Conservation (phyloP, 257 asterid species). For the Solanum infundibuliforme region DNA sequence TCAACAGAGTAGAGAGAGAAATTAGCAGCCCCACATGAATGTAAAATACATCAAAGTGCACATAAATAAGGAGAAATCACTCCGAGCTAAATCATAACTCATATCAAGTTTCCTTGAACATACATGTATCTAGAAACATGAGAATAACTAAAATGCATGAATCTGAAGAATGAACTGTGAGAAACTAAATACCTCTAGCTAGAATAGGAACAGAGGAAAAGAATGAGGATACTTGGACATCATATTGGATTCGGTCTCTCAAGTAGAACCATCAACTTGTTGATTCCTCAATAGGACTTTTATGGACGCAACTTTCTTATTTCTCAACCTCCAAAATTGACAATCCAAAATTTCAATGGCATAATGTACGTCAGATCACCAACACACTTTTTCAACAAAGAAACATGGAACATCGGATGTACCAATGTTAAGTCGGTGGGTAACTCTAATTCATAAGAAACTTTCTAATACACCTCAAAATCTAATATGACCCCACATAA, state of each 20-base stretch:
- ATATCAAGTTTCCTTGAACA: too few relatives aligned
- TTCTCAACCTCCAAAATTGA: too few relatives aligned
- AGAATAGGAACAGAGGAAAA: neutral
- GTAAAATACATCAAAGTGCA: neutral
- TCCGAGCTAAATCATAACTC: neutral
- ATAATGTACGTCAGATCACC: neutral
- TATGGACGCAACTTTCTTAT: neutral
- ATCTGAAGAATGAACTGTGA: too few relatives aligned
- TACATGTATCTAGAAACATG: neutral
- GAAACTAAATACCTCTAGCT: neutral
- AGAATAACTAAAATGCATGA: neutral
- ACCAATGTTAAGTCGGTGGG: neutral
- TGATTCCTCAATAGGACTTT: neutral
- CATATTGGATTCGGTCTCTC: neutral
- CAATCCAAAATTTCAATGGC: neutral
- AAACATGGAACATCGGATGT: neutral
- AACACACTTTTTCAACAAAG: neutral
- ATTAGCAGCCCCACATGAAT: neutral
- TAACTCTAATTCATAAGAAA: too few relatives aligned
- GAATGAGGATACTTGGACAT: neutral
- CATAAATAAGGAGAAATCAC: neutral
- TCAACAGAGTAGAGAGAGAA: neutral
- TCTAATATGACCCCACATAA: neutral
- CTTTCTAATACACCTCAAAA: neutral
- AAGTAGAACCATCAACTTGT: neutral